Evolutionary conservation across 495 filamentous ascomycete species (phyloP), one percentile per base, ranked within the genome.

Genomic region (Penicillium subrubescens): DNA sequence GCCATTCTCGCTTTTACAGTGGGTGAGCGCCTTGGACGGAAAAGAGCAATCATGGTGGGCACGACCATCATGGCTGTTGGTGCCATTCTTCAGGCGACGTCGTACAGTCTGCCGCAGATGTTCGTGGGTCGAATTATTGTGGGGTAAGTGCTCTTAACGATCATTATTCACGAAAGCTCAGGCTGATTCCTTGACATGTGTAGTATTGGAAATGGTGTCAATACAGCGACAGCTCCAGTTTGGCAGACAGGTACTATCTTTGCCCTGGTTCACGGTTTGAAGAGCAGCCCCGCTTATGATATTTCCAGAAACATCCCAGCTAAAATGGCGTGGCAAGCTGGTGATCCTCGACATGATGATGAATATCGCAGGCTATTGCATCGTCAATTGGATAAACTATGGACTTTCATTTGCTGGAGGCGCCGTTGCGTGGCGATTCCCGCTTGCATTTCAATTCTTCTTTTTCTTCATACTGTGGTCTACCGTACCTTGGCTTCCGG

Each of bases 311-410:
- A 41, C 37, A 41, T 41, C 37, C 1, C 37, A 41, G 37, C 37
- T 81, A 0, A 77, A 79, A 57, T 86, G 83, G 82, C 77, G 87
- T 63, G 88, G 89, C 46, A 83, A 84, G 59, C 72, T 89, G 23
- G 83, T 88, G 21, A 80, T 88, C 48, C 75, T 89, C 14, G 86
- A 89, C 60, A 79, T 88, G 76, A 82, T 84, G 25, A 73, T 87
- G 74, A 88, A 88, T 63, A 85, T 89, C 57, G 81, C 81, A 41
- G 85, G 87, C 15, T 41, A 41, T 41, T 41, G 37, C 14, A 41
- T 41, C 5, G 71, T 72, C 43, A 86, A 86, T 59, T 87, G 85
- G 80, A 75, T 89, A 55, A 89, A 83, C 41, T 41, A 41, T 17
- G 37, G 37, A 5, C 37, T 41, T 41, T 41, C 37, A 15, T 41